A percentile compares a stretch with the other conserved stretches of the same genome.
Conservation (phyloP, 352 stramenopile species). For the Globisporangium okanoganense region DNA sequence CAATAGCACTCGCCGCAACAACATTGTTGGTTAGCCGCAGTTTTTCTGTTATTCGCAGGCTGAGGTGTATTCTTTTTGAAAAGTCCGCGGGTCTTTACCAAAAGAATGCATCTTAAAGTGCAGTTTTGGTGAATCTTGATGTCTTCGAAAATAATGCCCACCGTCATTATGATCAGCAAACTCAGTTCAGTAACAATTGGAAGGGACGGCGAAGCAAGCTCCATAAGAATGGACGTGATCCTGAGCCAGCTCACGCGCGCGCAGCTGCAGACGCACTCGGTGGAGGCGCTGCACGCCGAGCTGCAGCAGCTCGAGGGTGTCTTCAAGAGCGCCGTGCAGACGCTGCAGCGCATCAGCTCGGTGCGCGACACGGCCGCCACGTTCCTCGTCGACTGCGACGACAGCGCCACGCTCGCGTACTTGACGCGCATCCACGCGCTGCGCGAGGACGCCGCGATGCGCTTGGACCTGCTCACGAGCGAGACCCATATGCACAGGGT, state of each 20-base stretch:
- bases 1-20: background rate
- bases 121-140: too few relatives aligned
- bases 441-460: slow-evolving; percentile 6
- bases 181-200: too few relatives aligned
- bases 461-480: slow-evolving; percentile 3
- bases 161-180: too few relatives aligned
- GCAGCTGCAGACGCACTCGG: slow-evolving; percentile 6
- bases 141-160: too few relatives aligned
- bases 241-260: slow-evolving; percentile 9
- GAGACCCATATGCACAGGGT: slow-evolving; percentile 5
- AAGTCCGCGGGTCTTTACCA: too few relatives aligned
- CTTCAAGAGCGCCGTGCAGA: slow-evolving; percentile 3
- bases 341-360: slow-evolving; percentile 14
- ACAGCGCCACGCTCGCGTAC: slow-evolving; percentile 6
- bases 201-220: too few relatives aligned
- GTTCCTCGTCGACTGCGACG: slow-evolving; percentile 11
- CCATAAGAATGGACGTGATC: slow-evolving; percentile 12
- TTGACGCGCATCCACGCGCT: slow-evolving; percentile 12
- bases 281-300: slow-evolving; percentile 8
- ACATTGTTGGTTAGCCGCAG: background rate
- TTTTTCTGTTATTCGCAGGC: too few relatives aligned
- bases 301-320: slow-evolving; percentile 5
- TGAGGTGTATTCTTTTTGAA: too few relatives aligned
- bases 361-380: slow-evolving; percentile 10
- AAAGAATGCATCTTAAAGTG: too few relatives aligned